Evolutionary conservation across 163 green algal species (phyloP).

Genomic region (Scenedesmus sp.): DNA sequence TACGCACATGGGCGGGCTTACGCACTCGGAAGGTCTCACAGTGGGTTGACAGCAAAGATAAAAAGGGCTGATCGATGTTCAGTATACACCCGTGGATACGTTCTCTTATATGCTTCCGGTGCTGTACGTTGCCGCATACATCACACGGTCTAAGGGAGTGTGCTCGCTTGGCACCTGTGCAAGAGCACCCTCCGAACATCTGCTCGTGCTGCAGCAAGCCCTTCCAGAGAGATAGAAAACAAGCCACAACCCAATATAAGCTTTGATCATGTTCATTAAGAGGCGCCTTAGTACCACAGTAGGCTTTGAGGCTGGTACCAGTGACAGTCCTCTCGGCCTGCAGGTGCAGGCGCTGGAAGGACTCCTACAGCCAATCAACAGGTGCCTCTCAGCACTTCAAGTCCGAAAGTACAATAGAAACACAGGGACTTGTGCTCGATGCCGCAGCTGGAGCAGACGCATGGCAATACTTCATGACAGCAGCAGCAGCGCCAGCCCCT

Average conservation of each 20-base stretch:
- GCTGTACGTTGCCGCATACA: no score
- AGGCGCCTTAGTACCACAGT: background rate
- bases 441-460: background rate
- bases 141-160: no score
- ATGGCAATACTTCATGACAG: background rate
- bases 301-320: background rate
- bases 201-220: no score
- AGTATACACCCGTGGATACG: no score
- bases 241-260: no score
- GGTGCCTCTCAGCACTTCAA: background rate
- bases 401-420: background rate
- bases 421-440: background rate
- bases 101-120: no score
- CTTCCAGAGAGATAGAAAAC: no score
- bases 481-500: conserved; percentile 9
- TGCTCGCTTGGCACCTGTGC: no score
- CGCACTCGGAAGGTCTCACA: no score
- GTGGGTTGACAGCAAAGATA: no score
- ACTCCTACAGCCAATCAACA: background rate
- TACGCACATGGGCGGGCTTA: background rate
- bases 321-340: background rate
- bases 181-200: no score
- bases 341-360: background rate
- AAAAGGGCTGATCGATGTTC: no score
- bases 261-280: background rate